Conservation (phyloP, 371 early-diverging fungal species). For the Syncephalastrum contaminatum region DNA sequence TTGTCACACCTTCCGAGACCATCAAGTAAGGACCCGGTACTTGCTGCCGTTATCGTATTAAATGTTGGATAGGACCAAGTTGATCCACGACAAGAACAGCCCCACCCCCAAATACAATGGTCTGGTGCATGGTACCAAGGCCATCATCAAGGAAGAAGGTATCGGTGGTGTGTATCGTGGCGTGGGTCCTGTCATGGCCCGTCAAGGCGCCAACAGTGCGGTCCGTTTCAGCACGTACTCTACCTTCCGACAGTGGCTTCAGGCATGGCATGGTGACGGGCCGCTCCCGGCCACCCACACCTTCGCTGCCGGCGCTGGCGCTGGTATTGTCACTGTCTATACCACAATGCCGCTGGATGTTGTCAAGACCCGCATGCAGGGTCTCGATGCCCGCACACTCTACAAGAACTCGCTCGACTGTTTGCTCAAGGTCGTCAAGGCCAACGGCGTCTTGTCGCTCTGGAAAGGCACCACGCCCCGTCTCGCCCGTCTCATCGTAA, state of each 20-base stretch:
- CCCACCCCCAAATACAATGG: conserved; percentile 75
- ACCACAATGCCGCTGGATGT: conserved; percentile 95
- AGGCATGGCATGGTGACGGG: conserved; percentile 38
- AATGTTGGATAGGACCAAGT: conserved; percentile 62
- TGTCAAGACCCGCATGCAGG: conserved; percentile 94
- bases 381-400: conserved; percentile 60
- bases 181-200: conserved; percentile 83
- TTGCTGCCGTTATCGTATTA: conserved; percentile 1
- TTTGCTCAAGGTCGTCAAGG: conserved; percentile 63
- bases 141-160: conserved; percentile 75
- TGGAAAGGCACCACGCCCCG: conserved; percentile 96
- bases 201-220: conserved; percentile 92
- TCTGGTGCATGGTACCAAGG: conserved; percentile 67
- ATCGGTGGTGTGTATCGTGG: conserved; percentile 88
- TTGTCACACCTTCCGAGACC: conserved; percentile 91
- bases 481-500: conserved; percentile 81
- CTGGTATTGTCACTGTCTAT: conserved; percentile 90
- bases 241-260: conserved; percentile 63
- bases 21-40: conserved; percentile 65
- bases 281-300: conserved; percentile 65
- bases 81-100: conserved; percentile 78
- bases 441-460: conserved; percentile 78
- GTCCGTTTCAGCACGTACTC: conserved; percentile 88
- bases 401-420: conserved; percentile 79
- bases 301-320: conserved; percentile 78